Conservation (phyloP, 1,284 basidiomycete species). For the Leccinum insigne region DNA sequence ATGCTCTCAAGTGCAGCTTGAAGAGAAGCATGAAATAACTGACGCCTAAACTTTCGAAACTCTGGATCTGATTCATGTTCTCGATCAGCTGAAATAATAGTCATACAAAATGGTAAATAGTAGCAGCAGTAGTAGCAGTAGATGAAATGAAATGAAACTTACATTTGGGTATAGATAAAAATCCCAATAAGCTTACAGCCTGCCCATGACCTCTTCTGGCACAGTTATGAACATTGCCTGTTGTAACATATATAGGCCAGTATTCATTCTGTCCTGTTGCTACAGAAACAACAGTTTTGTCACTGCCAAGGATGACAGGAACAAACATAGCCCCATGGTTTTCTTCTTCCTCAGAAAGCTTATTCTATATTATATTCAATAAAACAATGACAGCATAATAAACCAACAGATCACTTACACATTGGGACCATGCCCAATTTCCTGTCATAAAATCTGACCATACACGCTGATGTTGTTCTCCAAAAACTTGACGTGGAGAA, state of each 20-base stretch:
- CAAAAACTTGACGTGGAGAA: background rate
- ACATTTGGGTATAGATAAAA: background rate
- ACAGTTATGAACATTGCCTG: background rate
- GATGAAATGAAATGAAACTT: background rate
- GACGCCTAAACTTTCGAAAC: no score
- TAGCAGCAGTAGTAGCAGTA: no score
- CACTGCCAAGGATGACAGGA: conserved; percentile 4
- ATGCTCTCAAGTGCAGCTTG: no score
- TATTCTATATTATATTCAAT: background rate
- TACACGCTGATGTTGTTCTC: background rate
- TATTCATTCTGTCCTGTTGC: conserved; percentile 5
- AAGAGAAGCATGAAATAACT: no score
- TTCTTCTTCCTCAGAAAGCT: background rate
- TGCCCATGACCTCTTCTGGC: background rate
- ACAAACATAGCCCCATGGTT: conserved; percentile 2
- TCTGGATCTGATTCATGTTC: background rate
- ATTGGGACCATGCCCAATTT: background rate
- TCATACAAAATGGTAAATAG: no score
- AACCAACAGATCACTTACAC: background rate
- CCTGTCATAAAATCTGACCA: background rate
- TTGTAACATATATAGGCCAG: background rate
- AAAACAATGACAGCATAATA: background rate
- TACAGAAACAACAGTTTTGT: conserved; percentile 10
- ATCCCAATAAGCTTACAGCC: background rate
- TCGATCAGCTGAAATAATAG: background rate